Evolutionary conservation across 2,329 filamentous ascomycete species (phyloP), one percentile per base, ranked within the genome.

Genomic region (Fonsecaea pugnacius): DNA sequence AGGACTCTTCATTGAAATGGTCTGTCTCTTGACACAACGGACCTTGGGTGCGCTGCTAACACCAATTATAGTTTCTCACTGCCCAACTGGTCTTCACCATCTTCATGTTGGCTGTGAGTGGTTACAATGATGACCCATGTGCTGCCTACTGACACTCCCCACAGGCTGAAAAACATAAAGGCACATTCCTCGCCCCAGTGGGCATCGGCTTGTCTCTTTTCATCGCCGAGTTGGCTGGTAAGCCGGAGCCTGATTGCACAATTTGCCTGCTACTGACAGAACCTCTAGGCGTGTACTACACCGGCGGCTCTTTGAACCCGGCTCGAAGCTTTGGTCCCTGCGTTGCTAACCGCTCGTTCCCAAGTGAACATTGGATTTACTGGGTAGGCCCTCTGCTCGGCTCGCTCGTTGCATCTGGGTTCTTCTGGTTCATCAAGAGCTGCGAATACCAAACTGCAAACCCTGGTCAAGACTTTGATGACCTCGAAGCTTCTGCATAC

Each of bases 201-300:
- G 89, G 87, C 12, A 91, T 92, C 69, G 90, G 90, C 1, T 76
- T 91, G 1, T 81, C 89, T 0, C 82, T 92, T 59, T 91, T 92
- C 74, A 83, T 91, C 50, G 78, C 79, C 0, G 81, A 86, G 63
- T 67, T 86, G 56, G 76, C 79, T 3, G 83, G 81, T 75, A 58
- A 50, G 55, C 35, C 9, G 18, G 16, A n/a, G 30, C 12, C 24
- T 14, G 9, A 10, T 14, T 27, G 9, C 16, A 30, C 27, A 21
- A 18, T 3, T 12, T 8, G 36, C 38, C 7, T 9, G 27, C 8
- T 36, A 35, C 59, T 65, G 18, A 50, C 43, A 35, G 5, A 16
- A 30, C 6, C 7, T 35, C 38, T 58, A 80, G 79, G 80, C 33
- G 78, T 80, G 48, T 80, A 78, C 61, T 83, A 76, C 69, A 83